A percentile compares a stretch with the other conserved stretches of the same genome.
phyloP scores from a whole-genome alignment of 2,329 filamentous ascomycete species.

The Neoarthrinium moseri region DNA sequence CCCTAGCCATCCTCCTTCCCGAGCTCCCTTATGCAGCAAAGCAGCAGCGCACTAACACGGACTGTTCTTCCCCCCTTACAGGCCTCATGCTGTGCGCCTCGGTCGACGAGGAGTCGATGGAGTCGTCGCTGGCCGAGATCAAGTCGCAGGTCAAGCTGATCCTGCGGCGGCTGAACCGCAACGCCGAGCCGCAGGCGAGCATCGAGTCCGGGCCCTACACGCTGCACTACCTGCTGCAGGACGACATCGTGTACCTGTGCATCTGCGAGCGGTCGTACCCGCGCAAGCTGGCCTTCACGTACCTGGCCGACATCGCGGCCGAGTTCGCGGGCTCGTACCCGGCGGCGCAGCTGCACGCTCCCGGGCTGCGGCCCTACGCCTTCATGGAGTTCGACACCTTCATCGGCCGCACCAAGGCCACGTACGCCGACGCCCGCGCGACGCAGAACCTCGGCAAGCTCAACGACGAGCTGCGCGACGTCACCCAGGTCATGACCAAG shows the following conservation, averaged over 20 bases:
- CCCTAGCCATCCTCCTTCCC: conserved; percentile 12
- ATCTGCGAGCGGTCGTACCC: conserved; percentile 94
- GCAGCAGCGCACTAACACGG: conserved; percentile 17
- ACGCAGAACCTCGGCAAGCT: conserved; percentile 91
- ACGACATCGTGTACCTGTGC: conserved; percentile 85
- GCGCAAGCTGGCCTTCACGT: conserved; percentile 97
- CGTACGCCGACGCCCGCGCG: conserved; percentile 89
- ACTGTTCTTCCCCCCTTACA: conserved; percentile 38
- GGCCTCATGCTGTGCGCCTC: conserved; percentile 94
- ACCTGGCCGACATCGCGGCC: conserved; percentile 85
- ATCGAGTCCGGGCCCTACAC: conserved; percentile 84
- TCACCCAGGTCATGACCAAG: conserved; percentile 99
- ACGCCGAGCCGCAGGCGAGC: conserved; percentile 84
- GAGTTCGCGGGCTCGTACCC: conserved; percentile 91
- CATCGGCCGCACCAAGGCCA: conserved; percentile 87
- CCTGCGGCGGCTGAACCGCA: conserved; percentile 82
- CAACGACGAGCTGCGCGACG: conserved; percentile 95
- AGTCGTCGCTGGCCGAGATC: conserved; percentile 77
- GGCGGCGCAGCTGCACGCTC: conserved; percentile 67
- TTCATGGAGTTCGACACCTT: conserved; percentile 99
- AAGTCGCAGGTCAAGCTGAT: conserved; percentile 90
- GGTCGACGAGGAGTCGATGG: conserved; percentile 84
- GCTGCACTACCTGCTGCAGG: conserved; percentile 85
- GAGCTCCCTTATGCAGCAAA: background rate
- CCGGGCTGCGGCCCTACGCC: conserved; percentile 82